Conservation (phyloP, 2,329 filamentous ascomycete genomes). For the Phoma herbarum region DNA sequence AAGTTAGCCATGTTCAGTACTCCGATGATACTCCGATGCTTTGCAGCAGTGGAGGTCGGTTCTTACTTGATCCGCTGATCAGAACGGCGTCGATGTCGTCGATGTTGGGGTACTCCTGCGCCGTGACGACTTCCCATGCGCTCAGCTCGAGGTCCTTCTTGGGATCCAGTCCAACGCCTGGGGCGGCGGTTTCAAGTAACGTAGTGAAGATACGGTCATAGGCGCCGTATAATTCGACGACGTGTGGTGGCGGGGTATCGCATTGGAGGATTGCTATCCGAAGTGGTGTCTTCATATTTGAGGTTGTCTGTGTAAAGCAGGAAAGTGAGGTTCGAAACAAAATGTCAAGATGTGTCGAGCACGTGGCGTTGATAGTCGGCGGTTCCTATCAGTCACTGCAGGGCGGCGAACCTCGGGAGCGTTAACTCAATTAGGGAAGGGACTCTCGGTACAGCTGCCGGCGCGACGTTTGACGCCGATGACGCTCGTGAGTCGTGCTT, state of each 20-base stretch:
- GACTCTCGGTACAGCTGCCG: conserved; percentile 13
- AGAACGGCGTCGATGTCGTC: conserved; percentile 82
- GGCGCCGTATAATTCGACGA: conserved; percentile 70
- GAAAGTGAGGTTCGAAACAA: too few species aligned
- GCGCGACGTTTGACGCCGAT: conserved; percentile 6
- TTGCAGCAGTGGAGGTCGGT: not conserved
- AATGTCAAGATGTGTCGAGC: not conserved
- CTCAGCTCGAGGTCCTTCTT: conserved; percentile 64
- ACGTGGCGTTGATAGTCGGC: conserved; percentile 6
- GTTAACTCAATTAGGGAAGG: not conserved
- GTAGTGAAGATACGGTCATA: conserved; percentile 72
- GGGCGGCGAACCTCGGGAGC: conserved; percentile 11
- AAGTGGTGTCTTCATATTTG: conserved; percentile 56
- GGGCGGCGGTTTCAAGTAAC: conserved; percentile 61
- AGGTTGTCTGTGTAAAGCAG: not conserved
- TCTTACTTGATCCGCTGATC: conserved; percentile 73
- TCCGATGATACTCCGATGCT: not conserved
- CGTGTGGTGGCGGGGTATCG: conserved; percentile 75
- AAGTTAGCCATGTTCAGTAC: not conserved
- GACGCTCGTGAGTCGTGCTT: conserved; percentile 8
- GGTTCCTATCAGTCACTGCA: conserved; percentile 5
- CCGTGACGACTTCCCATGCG: conserved; percentile 74
- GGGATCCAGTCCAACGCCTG: conserved; percentile 54
- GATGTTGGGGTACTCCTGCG: conserved; percentile 74
- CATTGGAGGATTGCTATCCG: conserved; percentile 89